Evolutionary conservation across 192 early-diverging fungal genomes (phyloP), one percentile per base, ranked within the genome.

Genomic region (Linnemannia exigua): DNA sequence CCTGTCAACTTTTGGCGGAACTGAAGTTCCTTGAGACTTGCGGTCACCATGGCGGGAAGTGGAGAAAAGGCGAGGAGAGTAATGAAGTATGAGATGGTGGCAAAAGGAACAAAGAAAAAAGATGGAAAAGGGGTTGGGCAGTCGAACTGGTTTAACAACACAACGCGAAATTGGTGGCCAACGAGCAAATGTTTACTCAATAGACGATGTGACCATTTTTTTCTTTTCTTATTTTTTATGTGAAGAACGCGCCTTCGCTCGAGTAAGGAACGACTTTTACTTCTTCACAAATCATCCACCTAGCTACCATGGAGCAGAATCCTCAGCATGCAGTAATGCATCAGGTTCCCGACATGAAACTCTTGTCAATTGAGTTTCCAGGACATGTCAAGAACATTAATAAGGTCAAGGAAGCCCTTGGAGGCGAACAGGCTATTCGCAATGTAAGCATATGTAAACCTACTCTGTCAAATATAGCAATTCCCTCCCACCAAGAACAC

Each of bases 121-220:
- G 20, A 44, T n/a, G 52, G 16, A 19, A 3, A 46, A 44, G 50
- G n/a, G 19, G n/a, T n/a, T 70, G 67, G 52, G 58, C 54, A 71
- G 71, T n/a, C 63, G 54, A 75, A 41, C 9, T 11, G 5, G 8
- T n/a, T 46, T 7, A 19, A 66, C 2, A 15, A 35, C n/a, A 73
- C 68, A 70, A 46, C 77, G 69, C 52, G 67, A 85, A 79, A 79
- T 79, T 85, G 83, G 83, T 85, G 83, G 83, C 83, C 37, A 80
- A 80, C 47, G 67, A 8, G 17, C 7, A 41, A 20, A 28, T 72
- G 73, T 81, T 75, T 81, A 50, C 47, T 9, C 3, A 44, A 44
- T 9, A 44, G 41, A 9, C 1, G 17, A 25, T 67, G 36, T 38
- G 36, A 69, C 67, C 67, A 38, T 69, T 69, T 69, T 41, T n/a